Percentiles rank a stretch among this genome's conserved stretches.
Conservation (phyloP, 1,284 basidiomycete species). For the Marasmius oreades region DNA sequence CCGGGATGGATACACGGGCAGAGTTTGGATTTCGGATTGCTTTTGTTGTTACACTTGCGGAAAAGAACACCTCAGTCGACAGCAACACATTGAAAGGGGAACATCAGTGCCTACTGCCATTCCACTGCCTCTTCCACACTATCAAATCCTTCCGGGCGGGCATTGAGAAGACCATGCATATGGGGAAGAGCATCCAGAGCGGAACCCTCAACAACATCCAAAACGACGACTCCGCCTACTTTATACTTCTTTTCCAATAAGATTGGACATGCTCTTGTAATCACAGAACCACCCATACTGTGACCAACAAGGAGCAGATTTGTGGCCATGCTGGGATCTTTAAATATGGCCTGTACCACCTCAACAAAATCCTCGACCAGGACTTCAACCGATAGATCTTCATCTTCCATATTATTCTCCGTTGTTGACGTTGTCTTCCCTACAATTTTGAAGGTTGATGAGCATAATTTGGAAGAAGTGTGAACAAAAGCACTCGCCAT, state of each 20-base stretch:
- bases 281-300: conserved; percentile 89
- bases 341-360: conserved; percentile 67
- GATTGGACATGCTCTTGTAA: conserved; percentile 65
- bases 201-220: conserved; percentile 99
- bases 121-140: conserved; percentile 83
- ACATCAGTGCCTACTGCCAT: conserved; percentile 80
- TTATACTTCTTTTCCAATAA: conserved; percentile 68
- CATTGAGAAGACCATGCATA: conserved; percentile 87
- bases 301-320: conserved; percentile 80
- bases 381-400: conserved; percentile 71
- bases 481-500: conserved; percentile 57
- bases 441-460: conserved; percentile 24
- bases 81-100: conserved; percentile 4
- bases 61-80: neutral
- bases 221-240: conserved; percentile 80
- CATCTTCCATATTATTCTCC: conserved; percentile 52
- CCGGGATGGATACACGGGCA: conserved; percentile 83
- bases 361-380: conserved; percentile 72
- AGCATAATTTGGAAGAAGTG: conserved; percentile 2
- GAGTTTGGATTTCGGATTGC: conserved; percentile 79
- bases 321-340: conserved; percentile 60
- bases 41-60: conserved; percentile 64
- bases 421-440: conserved; percentile 55
- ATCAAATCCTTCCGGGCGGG: conserved; percentile 81
- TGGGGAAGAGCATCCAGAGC: conserved; percentile 88